Conservation (phyloP, 148 eudicot genomes). For the Linanthus parryae region DNA sequence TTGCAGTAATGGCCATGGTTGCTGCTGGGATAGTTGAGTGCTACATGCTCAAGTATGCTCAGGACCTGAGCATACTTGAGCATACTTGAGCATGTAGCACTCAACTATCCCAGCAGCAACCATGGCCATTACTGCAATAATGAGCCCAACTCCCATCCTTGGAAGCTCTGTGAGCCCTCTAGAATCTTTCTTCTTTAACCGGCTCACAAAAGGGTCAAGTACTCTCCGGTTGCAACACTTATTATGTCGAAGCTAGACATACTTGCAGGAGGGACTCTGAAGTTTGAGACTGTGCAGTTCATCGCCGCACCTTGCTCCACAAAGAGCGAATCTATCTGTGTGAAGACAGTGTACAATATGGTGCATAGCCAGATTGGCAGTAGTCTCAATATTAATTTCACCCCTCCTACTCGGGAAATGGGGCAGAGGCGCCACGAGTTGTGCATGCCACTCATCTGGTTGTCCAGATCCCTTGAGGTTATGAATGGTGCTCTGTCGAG, state of each 20-base stretch:
- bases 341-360: conserved; percentile 69
- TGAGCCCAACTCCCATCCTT: conserved; percentile 73
- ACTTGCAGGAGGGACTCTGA: conserved; percentile 69
- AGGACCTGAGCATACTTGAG: conserved; percentile 51
- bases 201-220: conserved; percentile 43
- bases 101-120: conserved; percentile 57
- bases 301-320: conserved; percentile 78
- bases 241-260: conserved; percentile 80
- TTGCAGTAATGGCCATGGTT: conserved; percentile 65
- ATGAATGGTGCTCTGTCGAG: conserved; percentile 66
- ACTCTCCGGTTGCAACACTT: conserved; percentile 60
- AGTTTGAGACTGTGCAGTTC: conserved; percentile 46
- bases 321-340: conserved; percentile 84
- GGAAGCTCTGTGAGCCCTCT: conserved; percentile 68
- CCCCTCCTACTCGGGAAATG: conserved; percentile 73
- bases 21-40: conserved; percentile 64
- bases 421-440: conserved; percentile 77
- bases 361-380: conserved; percentile 84
- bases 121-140: conserved; percentile 71
- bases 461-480: conserved; percentile 30
- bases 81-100: conserved; percentile 81
- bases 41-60: conserved; percentile 54
- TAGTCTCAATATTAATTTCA: conserved; percentile 64
- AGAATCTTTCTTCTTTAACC: conserved; percentile 29
- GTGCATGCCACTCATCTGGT: conserved; percentile 17